Conservation (phyloP, 345 rosid species). For the Populus simonii region DNA sequence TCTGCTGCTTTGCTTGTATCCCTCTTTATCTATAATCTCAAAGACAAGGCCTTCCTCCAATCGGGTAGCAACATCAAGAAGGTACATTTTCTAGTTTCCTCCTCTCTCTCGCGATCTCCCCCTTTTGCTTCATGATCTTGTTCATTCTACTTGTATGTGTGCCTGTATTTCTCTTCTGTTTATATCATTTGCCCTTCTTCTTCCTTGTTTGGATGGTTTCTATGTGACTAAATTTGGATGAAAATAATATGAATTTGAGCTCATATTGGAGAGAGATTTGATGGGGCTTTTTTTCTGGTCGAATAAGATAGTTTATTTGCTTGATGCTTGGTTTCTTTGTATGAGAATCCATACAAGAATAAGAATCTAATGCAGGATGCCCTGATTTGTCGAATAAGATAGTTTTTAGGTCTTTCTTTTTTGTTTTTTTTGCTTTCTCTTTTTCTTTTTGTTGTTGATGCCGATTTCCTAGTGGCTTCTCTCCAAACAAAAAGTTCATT, state of each 20-base stretch:
- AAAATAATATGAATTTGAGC: background rate
- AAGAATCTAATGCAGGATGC: slow-evolving; percentile 9
- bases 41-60: background rate
- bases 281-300: background rate
- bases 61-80: background rate
- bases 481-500: slow-evolving; percentile 20
- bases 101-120: background rate
- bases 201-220: background rate
- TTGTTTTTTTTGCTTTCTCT: background rate
- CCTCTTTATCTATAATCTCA: background rate
- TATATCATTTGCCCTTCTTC: background rate
- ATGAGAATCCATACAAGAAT: slow-evolving; percentile 7
- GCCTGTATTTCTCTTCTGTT: background rate
- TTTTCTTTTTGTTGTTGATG: slow-evolving; percentile 15
- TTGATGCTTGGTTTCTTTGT: background rate
- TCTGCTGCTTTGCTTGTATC: background rate
- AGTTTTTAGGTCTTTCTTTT: background rate
- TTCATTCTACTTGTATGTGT: slow-evolving; percentile 1
- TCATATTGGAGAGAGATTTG: background rate
- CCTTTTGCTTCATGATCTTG: slow-evolving; percentile 4
- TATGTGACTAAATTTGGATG: background rate
- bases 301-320: background rate
- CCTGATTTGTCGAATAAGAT: background rate
- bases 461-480: slow-evolving; percentile 15
- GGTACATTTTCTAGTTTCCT: slow-evolving; percentile 11